These are phyloP conservation scores for Venturia nashicola DNA, from an alignment of 2,329 filamentous ascomycete species.

Conservation along the genomic window DNA sequence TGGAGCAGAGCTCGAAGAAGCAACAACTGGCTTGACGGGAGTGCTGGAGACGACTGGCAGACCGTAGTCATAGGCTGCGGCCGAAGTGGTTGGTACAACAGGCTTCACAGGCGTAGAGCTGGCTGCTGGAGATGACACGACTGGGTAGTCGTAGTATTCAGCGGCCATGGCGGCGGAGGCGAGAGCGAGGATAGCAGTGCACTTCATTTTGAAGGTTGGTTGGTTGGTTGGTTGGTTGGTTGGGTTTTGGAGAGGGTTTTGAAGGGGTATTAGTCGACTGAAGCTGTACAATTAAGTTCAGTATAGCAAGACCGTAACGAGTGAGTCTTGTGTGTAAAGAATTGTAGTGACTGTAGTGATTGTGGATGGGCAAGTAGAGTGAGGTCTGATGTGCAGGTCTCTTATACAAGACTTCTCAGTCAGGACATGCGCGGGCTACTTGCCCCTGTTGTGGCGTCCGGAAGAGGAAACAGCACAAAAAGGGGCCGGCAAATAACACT, in stretches of 20 bases:
- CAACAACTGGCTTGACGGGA: neutral
- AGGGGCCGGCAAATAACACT: neutral
- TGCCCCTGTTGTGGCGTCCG: neutral
- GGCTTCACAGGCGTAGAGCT: neutral
- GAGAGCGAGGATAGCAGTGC: neutral
- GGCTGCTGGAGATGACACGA: neutral
- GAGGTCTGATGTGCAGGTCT: neutral
- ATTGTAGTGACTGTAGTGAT: neutral
- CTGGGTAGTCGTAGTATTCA: neutral
- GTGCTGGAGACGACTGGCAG: neutral
- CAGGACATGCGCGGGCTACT: neutral
- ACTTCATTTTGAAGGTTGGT: neutral
- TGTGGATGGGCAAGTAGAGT: neutral
- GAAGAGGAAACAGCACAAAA: neutral
- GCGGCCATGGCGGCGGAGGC: neutral
- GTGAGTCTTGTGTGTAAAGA: conserved; percentile 1
- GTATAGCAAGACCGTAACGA: conserved; percentile 1
- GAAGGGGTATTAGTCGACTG: neutral
- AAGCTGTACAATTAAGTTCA: neutral
- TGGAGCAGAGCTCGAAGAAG: neutral
- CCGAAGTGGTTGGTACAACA: neutral
- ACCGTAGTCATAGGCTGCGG: neutral
- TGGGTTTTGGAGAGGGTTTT: neutral
- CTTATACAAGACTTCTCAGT: neutral
- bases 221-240: neutral